phyloP scores from a whole-genome alignment of 805 yeast genomes.

The Schizosaccharomyces octosporus region DNA sequence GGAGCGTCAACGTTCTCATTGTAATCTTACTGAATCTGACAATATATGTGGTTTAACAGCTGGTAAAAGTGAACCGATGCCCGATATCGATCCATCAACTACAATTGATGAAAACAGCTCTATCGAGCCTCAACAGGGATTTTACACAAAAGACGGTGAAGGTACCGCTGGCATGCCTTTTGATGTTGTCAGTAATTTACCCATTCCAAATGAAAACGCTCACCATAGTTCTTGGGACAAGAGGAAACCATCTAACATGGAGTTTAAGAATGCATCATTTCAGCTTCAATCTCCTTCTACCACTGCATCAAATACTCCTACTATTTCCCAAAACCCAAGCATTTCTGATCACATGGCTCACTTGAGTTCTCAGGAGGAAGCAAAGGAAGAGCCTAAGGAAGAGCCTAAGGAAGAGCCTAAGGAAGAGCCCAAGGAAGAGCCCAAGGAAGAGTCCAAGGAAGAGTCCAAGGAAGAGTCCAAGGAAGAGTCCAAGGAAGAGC shows the following conservation, averaged over 20 bases:
- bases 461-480: no score
- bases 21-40: background rate
- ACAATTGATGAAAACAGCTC: background rate
- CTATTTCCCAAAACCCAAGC: no score
- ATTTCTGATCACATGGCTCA: no score
- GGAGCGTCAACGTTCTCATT: background rate
- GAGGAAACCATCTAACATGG: background rate
- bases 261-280: no score
- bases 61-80: background rate
- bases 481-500: no score
- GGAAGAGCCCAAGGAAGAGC: no score
- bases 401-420: no score
- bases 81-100: background rate
- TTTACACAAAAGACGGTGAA: background rate
- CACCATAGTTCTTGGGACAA: background rate
- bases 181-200: background rate
- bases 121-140: background rate
- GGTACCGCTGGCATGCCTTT: conserved; percentile 1
- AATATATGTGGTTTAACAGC: background rate
- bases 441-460: no score
- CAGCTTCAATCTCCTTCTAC: background rate
- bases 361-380: no score
- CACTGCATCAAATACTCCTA: background rate
- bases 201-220: background rate
- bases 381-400: no score